Base-by-base conservation (phyloP, 495 filamentous ascomycete genomes). In the Hypoxylon fragiforme region DNA sequence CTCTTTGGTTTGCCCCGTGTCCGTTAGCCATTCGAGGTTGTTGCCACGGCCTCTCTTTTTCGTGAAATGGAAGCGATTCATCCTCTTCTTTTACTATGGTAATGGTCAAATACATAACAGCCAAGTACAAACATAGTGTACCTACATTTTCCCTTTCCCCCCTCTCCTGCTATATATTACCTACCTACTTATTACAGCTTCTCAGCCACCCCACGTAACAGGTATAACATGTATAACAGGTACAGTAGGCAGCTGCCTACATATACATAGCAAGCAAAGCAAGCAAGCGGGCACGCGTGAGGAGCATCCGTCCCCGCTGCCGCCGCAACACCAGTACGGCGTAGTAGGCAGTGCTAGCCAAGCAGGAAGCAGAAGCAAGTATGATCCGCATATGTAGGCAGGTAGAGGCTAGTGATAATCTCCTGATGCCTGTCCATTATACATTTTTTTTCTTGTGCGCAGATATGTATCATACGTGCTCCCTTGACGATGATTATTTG, bases 361-460 rank as follows among this genome's bases (percentile, higher is more conserved):
- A 64, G 55, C 60, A 61, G 50, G 54, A 60, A 70, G 64, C 59
- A 67, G 61, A 66, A 65, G 64, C 66, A 69, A 60, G 66, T 67
- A 67, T 69, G 66, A 66, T 69, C 57, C 61, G 64, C 66, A 69
- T 67, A 69, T 67, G 61, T 69, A 61, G 49, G 43, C 63, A 69
- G 64, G 57, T 69, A 61, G n/a, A n/a, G 49, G 43, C 32, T 20
- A 53, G 57, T 60, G 54, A 50, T 57, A 58, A 64, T 65, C 54
- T 57, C 16, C 26, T 48, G 20, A 59, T 50, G 59, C 52, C 58
- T 57, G 47, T 50, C 53, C 47, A 31, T 35, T 4, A 3, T 9
- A 35, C n/a, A n/a, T n/a, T n/a, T n/a, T n/a, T n/a, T n/a, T n/a
- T n/a, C n/a, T n/a, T 28, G 35, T 47, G 35, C 57, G 34, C n/a